Percentiles rank a stretch among this genome's conserved stretches.
Conservation (phyloP, 768 basidiomycete species). For the Chlorophyllum brunneum region DNA sequence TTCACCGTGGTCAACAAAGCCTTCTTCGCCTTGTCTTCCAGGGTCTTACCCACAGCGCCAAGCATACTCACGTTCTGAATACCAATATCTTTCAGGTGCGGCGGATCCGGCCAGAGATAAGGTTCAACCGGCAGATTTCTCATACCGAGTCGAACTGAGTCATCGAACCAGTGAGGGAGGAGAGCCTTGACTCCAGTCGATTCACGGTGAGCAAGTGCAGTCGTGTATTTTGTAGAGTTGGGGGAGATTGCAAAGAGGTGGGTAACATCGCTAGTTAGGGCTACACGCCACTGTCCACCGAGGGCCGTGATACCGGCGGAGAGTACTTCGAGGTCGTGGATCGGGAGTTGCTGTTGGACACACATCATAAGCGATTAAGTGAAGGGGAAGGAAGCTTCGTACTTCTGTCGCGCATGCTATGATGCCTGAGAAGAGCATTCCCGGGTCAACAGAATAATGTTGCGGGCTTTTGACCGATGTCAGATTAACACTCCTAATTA, state of each 20-base stretch:
- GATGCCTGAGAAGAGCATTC: constrained; percentile 80
- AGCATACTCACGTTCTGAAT: too few relatives aligned
- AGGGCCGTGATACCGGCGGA: constrained; percentile 67
- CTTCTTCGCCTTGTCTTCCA: constrained; percentile 21
- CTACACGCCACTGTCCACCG: constrained; percentile 78
- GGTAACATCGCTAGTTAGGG: constrained; percentile 81
- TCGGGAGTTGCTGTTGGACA: constrained; percentile 41
- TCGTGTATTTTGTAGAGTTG: constrained; percentile 48
- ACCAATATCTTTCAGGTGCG: constrained; percentile 33
- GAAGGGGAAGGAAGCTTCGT: constrained; percentile 15
- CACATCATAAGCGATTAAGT: background rate
- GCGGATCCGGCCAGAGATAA: constrained; percentile 77
- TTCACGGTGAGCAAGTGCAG: constrained; percentile 54
- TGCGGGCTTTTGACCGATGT: constrained; percentile 33
- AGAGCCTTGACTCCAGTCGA: constrained; percentile 61
- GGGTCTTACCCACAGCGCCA: constrained; percentile 17
- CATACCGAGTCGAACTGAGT: constrained; percentile 56
- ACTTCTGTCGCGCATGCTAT: constrained; percentile 71
- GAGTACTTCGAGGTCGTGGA: constrained; percentile 68
- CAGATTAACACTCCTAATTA: background rate
- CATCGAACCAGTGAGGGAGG: constrained; percentile 94
- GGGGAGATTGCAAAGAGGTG: constrained; percentile 70
- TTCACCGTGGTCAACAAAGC: constrained; percentile 23
- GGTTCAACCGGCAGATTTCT: constrained; percentile 45
- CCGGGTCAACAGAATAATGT: constrained; percentile 74